Evolutionary conservation across 805 yeast genomes (phyloP).

Genomic region (Pichia cephalocereana): DNA sequence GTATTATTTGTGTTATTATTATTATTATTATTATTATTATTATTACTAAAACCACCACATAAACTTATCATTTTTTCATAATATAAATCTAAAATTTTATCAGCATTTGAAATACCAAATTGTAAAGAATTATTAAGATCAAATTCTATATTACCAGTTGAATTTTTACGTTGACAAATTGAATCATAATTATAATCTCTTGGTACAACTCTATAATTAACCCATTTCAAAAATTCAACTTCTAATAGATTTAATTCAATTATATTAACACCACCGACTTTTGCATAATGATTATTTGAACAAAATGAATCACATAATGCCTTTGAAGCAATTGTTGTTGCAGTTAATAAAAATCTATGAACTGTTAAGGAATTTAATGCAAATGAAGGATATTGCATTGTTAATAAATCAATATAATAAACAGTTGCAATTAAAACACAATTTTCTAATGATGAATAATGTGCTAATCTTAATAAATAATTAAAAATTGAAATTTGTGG

Average conservation of each 20-base stretch:
- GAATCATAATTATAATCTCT: slow-evolving; percentile 31
- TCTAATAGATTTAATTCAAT: slow-evolving; percentile 81
- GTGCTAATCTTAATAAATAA: slow-evolving; percentile 66
- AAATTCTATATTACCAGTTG: slow-evolving; percentile 16
- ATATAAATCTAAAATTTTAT: slow-evolving; percentile 37
- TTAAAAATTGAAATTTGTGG: slow-evolving; percentile 78
- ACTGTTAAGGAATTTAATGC: slow-evolving; percentile 87
- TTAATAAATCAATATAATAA: slow-evolving; percentile 82
- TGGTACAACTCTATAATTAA: slow-evolving; percentile 72
- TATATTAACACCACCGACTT: slow-evolving; percentile 87
- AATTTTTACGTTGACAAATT: slow-evolving; percentile 16
- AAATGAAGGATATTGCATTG: slow-evolving; percentile 69
- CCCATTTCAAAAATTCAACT: slow-evolving; percentile 73
- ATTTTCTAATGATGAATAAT: slow-evolving; percentile 78
- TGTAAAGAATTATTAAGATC: slow-evolving; percentile 14
- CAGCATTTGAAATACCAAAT: slow-evolving; percentile 25
- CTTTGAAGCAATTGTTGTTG: slow-evolving; percentile 84
- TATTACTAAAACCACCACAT: slow-evolving; percentile 30
- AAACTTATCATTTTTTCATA: slow-evolving; percentile 40
- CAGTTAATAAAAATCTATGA: slow-evolving; percentile 82
- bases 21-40: not conserved
- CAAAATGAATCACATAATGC: slow-evolving; percentile 91
- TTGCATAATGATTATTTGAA: slow-evolving; percentile 88
- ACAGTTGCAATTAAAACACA: slow-evolving; percentile 73
- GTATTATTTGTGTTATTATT: not conserved